Percentiles rank a stretch among this genome's conserved stretches.
These are phyloP conservation scores for Kodamaea sagamina DNA, from an alignment of 805 yeast genomes.

Conservation along the genomic window DNA sequence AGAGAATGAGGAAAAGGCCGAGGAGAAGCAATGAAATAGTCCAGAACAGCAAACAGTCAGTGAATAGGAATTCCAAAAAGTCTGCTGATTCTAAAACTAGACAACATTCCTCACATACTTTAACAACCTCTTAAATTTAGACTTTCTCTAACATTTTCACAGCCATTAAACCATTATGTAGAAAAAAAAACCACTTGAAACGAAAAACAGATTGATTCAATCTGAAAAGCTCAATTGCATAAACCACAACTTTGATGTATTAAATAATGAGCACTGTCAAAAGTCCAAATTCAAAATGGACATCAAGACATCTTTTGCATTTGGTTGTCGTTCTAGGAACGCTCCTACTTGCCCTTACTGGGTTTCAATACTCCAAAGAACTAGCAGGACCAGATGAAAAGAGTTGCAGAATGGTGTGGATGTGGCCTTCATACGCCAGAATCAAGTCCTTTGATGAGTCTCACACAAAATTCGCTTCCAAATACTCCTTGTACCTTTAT, in stretches of 20 bases:
- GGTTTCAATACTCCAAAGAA: constrained; percentile 18
- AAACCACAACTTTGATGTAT: background rate
- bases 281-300: constrained; percentile 1
- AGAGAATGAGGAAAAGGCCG: background rate
- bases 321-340: constrained; percentile 5
- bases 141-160: too few relatives aligned
- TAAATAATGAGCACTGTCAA: background rate
- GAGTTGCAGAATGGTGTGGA: constrained; percentile 66
- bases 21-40: background rate
- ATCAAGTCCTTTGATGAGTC: constrained; percentile 70
- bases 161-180: too few relatives aligned
- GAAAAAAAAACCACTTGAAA: too few relatives aligned
- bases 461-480: constrained; percentile 70
- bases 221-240: too few relatives aligned
- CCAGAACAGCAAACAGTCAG: background rate
- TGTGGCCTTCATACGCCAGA: constrained; percentile 83
- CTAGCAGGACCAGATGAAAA: constrained; percentile 35
- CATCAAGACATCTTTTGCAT: constrained; percentile 7
- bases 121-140: too few relatives aligned
- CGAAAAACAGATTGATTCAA: too few relatives aligned
- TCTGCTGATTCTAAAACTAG: too few relatives aligned
- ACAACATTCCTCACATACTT: too few relatives aligned
- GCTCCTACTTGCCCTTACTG: constrained; percentile 5
- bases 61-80: too few relatives aligned
- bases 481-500: constrained; percentile 82